Conservation (phyloP, 768 basidiomycete species). For the Boletus tylopilopsis region DNA sequence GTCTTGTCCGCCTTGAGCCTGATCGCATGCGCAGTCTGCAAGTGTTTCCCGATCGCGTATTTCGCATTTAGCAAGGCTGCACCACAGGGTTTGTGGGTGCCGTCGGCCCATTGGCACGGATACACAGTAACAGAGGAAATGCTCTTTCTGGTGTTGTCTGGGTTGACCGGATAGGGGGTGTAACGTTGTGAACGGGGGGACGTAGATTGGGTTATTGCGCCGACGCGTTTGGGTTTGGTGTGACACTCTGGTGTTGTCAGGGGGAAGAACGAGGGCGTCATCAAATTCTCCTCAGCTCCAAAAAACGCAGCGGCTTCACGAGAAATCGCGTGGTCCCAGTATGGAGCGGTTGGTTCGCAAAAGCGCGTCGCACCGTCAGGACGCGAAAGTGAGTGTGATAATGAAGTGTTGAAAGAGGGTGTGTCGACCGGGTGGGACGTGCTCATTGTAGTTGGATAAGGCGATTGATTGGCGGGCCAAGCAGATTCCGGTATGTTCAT, state of each 20-base stretch:
- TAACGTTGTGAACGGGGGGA: neutral
- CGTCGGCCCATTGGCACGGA: constrained; percentile 14
- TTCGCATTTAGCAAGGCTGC: constrained; percentile 1
- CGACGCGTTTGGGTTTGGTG: neutral
- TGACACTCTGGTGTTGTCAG: neutral
- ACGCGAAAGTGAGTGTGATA: neutral
- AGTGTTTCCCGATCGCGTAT: constrained; percentile 10
- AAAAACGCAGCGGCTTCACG: neutral
- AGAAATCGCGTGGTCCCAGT: neutral
- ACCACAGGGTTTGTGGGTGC: neutral
- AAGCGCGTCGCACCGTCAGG: neutral
- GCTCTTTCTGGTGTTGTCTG: neutral
- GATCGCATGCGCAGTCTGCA: constrained; percentile 8
- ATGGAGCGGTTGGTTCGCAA: neutral
- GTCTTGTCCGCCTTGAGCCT: constrained; percentile 8
- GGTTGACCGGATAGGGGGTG: constrained; percentile 4
- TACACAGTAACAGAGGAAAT: neutral
- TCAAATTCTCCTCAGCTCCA: neutral
- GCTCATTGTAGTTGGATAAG: neutral
- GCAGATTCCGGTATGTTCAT: neutral
- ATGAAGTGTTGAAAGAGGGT: neutral
- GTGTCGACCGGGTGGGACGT: neutral
- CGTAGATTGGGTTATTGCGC: neutral
- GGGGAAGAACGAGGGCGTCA: neutral
- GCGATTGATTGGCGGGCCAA: neutral